Percentiles rank a stretch among this genome's conserved stretches.
These are phyloP conservation scores for Staphylotrichum longicolle DNA, from an alignment of 495 filamentous ascomycete species.

Conservation along the genomic window DNA sequence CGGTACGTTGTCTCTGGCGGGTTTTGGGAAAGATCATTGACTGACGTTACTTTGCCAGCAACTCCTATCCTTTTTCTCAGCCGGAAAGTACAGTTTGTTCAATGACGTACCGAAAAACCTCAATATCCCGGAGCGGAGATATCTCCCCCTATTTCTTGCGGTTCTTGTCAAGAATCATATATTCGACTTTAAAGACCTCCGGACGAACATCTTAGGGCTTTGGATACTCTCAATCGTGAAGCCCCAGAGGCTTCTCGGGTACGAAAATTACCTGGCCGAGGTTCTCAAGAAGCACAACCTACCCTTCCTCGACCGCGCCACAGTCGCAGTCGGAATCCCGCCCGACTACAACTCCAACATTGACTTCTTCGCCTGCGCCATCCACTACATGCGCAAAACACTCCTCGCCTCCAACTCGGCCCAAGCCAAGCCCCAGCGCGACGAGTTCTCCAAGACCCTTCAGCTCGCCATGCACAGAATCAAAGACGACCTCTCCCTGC, in stretches of 20 bases:
- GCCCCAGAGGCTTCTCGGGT: constrained; percentile 36
- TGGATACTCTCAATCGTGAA: constrained; percentile 43
- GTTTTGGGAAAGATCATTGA: constrained; percentile 20
- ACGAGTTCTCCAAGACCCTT: constrained; percentile 38
- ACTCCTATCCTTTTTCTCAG: constrained; percentile 40
- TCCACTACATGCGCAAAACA: constrained; percentile 46
- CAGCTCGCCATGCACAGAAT: constrained; percentile 49
- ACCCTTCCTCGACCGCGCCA: constrained; percentile 34
- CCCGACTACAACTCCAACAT: constrained; percentile 44
- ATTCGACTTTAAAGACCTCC: constrained; percentile 44
- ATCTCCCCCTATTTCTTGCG: constrained; percentile 42
- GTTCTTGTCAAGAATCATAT: constrained; percentile 40
- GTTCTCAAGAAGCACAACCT: constrained; percentile 35
- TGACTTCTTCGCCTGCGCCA: constrained; percentile 38
- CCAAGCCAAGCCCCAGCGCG: constrained; percentile 30
- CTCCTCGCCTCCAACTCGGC: constrained; percentile 29
- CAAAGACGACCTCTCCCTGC: constrained; percentile 41
- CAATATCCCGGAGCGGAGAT: constrained; percentile 31
- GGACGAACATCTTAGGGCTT: constrained; percentile 35
- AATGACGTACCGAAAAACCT: constrained; percentile 33
- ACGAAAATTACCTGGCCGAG: constrained; percentile 45
- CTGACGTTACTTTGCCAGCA: constrained; percentile 28
- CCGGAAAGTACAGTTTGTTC: constrained; percentile 43
- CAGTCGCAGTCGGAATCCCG: constrained; percentile 27
- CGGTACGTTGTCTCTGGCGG: constrained; percentile 23